Percentiles rank a stretch among this genome's conserved stretches.
phyloP scores from a whole-genome alignment of 805 yeast species.

The Starmerella geochares region DNA sequence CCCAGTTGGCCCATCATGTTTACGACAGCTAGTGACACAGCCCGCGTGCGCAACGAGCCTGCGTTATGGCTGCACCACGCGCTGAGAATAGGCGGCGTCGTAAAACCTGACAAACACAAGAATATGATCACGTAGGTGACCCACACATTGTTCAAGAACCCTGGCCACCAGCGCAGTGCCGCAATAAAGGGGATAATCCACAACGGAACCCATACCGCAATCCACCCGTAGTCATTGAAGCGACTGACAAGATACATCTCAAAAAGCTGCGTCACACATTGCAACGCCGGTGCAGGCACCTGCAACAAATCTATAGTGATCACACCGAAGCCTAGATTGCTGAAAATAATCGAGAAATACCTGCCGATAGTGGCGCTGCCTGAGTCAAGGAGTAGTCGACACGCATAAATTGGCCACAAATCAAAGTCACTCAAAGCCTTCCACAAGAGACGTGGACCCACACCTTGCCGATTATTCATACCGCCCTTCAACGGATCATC shows the following conservation, averaged over 20 bases:
- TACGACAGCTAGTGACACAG: conserved; percentile 52
- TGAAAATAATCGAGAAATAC: conserved; percentile 43
- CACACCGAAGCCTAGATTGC: conserved; percentile 40
- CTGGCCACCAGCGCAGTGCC: conserved; percentile 18
- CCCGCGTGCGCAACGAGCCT: conserved; percentile 48
- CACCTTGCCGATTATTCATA: conserved; percentile 50
- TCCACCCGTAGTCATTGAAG: conserved; percentile 6
- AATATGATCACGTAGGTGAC: conserved; percentile 25
- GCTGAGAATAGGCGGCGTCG: conserved; percentile 7
- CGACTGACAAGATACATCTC: neutral
- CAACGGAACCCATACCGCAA: neutral
- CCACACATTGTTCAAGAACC: conserved; percentile 23
- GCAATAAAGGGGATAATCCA: conserved; percentile 13
- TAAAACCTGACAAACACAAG: conserved; percentile 23
- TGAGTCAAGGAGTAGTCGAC: conserved; percentile 36
- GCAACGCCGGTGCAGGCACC: neutral
- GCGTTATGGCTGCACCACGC: conserved; percentile 51
- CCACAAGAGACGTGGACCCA: conserved; percentile 35
- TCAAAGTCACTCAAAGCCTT: conserved; percentile 40
- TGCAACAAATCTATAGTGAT: conserved; percentile 39
- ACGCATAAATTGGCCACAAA: conserved; percentile 43
- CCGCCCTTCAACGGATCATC: conserved; percentile 56
- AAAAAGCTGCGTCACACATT: neutral
- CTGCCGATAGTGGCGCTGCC: conserved; percentile 29
- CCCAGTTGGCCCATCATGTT: conserved; percentile 55